These are phyloP conservation scores for Chalciporus chontae DNA, from an alignment of 768 basidiomycete species.

Conservation along the genomic window DNA sequence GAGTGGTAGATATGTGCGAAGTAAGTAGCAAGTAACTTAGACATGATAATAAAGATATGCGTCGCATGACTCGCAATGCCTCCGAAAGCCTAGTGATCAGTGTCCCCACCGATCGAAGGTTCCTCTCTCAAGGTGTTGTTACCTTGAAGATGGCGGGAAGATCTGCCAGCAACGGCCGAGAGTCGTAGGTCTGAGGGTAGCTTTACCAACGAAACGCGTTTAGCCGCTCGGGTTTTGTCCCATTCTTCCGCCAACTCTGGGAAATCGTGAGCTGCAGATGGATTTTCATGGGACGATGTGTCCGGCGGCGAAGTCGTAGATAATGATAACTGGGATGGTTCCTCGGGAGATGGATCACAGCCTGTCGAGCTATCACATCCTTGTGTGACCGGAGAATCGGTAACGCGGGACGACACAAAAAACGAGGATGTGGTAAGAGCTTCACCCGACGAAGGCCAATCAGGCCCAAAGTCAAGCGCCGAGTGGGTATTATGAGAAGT, in stretches of 20 bases:
- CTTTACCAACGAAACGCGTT: conserved; percentile 78
- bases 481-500: conserved; percentile 64
- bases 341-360: conserved; percentile 30
- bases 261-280: conserved; percentile 43
- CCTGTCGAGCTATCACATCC: conserved; percentile 29
- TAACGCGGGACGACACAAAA: conserved; percentile 27
- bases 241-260: conserved; percentile 80
- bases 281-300: conserved; percentile 40
- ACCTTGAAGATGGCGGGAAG: conserved; percentile 7
- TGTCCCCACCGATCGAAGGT: background rate
- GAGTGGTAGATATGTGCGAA: conserved; percentile 9
- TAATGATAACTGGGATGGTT: conserved; percentile 22
- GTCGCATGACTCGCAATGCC: background rate
- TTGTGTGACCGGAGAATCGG: conserved; percentile 35
- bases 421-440: conserved; percentile 33
- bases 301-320: conserved; percentile 19
- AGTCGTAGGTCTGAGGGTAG: conserved; percentile 55
- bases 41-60: conserved; percentile 7
- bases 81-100: conserved; percentile 5
- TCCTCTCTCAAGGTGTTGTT: conserved; percentile 9
- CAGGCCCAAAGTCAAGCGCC: conserved; percentile 53
- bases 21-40: conserved; percentile 2
- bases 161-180: conserved; percentile 17
- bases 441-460: conserved; percentile 44
- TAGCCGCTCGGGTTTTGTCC: conserved; percentile 80